phyloP scores from a whole-genome alignment of 345 rosid genomes.

The Dimocarpus longan region DNA sequence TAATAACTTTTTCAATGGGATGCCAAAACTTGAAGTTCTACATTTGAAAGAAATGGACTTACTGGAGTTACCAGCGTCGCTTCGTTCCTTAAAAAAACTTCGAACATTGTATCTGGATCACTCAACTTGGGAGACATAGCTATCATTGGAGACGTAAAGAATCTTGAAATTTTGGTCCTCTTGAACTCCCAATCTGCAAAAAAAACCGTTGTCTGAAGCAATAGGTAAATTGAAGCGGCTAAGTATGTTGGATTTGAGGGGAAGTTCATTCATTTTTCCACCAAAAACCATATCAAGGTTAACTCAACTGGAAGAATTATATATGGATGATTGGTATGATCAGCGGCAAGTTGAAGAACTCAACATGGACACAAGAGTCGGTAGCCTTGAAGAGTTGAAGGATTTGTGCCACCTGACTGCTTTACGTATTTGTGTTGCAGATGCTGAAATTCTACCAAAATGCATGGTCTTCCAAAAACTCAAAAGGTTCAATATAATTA shows the following conservation, averaged over 20 bases:
- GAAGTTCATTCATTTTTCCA: too few species aligned
- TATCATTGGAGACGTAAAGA: neutral
- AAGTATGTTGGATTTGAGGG: slow-evolving; percentile 12
- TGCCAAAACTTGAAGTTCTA: slow-evolving; percentile 4
- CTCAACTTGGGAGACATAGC: neutral
- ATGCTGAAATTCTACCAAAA: too few species aligned
- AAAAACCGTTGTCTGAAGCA: neutral
- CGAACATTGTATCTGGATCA: slow-evolving; percentile 20
- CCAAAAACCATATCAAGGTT: slow-evolving; percentile 9
- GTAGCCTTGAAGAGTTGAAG: too few species aligned
- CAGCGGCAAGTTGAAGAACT: too few species aligned
- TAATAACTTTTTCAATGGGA: neutral
- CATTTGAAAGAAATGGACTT: neutral
- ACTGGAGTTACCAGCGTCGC: slow-evolving; percentile 10
- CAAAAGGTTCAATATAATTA: too few species aligned
- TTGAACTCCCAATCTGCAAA: too few species aligned
- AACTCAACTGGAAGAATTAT: slow-evolving; percentile 30
- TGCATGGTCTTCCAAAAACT: too few species aligned
- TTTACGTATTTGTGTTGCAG: too few species aligned
- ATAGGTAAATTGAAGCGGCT: slow-evolving; percentile 16
- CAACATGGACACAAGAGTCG: neutral
- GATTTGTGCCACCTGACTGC: too few species aligned
- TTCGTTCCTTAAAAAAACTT: slow-evolving; percentile 8
- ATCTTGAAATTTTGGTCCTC: slow-evolving; percentile 21
- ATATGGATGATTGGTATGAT: slow-evolving; percentile 14